Evolutionary conservation across 1,139 yeast genomes (phyloP).

Genomic region (Saccharomyces hybrid): DNA sequence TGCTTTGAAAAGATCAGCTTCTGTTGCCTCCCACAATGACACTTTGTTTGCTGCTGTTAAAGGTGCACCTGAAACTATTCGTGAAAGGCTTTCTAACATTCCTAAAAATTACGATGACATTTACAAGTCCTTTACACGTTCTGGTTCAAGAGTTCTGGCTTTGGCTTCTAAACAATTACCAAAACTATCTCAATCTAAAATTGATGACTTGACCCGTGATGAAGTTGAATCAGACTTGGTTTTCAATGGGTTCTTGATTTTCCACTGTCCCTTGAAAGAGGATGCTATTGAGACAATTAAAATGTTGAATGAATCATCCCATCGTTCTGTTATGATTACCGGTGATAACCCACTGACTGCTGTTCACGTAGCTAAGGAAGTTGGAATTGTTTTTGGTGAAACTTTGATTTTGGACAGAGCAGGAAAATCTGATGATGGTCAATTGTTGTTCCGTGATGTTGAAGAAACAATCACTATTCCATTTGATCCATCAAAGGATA

Average conservation of each 20-base stretch:
- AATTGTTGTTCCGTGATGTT: conserved; percentile 78
- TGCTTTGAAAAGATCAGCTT: conserved; percentile 89
- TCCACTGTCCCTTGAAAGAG: conserved; percentile 91
- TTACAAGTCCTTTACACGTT: conserved; percentile 83
- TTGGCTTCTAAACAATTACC: conserved; percentile 75
- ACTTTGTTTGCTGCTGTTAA: conserved; percentile 78
- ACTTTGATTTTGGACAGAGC: conserved; percentile 84
- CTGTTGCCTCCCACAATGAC: conserved; percentile 60
- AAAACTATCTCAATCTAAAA: conserved; percentile 42
- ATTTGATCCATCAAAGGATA: conserved; percentile 47
- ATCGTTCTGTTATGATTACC: conserved; percentile 94
- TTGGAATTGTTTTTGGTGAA: conserved; percentile 73
- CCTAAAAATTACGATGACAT: conserved; percentile 80
- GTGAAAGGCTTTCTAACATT: conserved; percentile 59
- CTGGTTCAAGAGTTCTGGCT: conserved; percentile 95
- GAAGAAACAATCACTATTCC: conserved; percentile 70
- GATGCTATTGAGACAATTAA: conserved; percentile 87
- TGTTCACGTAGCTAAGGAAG: conserved; percentile 94
- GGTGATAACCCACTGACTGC: conserved; percentile 99
- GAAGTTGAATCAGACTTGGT: conserved; percentile 63
- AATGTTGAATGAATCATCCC: conserved; percentile 92
- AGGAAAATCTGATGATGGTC: conserved; percentile 50
- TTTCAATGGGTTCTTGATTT: conserved; percentile 91
- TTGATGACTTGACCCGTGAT: conserved; percentile 58
- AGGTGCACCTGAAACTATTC: conserved; percentile 99